phyloP scores from a whole-genome alignment of 2,329 filamentous ascomycete genomes.

The Pseudogymnoascus sp. region DNA sequence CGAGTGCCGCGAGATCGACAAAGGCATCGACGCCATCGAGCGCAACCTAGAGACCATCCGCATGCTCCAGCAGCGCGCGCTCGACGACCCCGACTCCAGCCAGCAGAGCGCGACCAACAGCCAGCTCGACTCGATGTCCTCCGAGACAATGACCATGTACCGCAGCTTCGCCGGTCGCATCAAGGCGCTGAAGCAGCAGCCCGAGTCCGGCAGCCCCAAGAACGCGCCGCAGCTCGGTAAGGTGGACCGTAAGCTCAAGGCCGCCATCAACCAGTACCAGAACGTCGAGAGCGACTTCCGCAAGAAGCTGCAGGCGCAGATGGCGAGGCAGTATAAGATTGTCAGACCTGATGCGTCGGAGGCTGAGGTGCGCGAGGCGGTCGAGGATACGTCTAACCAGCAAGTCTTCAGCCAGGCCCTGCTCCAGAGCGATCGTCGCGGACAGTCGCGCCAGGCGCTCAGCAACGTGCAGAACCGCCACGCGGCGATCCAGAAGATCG shows the following conservation, averaged over 20 bases:
- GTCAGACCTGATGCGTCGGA: constrained; percentile 75
- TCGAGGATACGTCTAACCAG: constrained; percentile 57
- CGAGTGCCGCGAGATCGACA: constrained; percentile 73
- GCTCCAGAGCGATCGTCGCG: constrained; percentile 69
- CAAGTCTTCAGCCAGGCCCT: constrained; percentile 86
- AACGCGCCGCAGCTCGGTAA: constrained; percentile 75
- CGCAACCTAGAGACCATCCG: constrained; percentile 63
- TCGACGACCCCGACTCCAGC: constrained; percentile 67
- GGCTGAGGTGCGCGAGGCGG: constrained; percentile 66
- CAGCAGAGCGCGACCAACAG: constrained; percentile 55
- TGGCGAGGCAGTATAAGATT: constrained; percentile 84
- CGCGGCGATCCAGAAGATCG: constrained; percentile 82
- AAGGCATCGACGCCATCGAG: constrained; percentile 67
- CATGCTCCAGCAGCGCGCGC: constrained; percentile 51
- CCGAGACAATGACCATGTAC: constrained; percentile 77
- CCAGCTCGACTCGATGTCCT: constrained; percentile 63
- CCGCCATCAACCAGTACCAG: constrained; percentile 74
- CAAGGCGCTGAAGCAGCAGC: constrained; percentile 72
- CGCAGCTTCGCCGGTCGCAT: constrained; percentile 70
- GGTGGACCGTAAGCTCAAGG: constrained; percentile 70
- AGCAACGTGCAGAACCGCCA: constrained; percentile 76
- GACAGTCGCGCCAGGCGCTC: constrained; percentile 71
- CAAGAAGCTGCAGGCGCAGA: constrained; percentile 71
- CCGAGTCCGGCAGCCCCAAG: constrained; percentile 61
- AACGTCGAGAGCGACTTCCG: constrained; percentile 71